These are phyloP conservation scores for Scenedesmus sp. DNA, from an alignment of 163 green algal genomes.

Conservation along the genomic window DNA sequence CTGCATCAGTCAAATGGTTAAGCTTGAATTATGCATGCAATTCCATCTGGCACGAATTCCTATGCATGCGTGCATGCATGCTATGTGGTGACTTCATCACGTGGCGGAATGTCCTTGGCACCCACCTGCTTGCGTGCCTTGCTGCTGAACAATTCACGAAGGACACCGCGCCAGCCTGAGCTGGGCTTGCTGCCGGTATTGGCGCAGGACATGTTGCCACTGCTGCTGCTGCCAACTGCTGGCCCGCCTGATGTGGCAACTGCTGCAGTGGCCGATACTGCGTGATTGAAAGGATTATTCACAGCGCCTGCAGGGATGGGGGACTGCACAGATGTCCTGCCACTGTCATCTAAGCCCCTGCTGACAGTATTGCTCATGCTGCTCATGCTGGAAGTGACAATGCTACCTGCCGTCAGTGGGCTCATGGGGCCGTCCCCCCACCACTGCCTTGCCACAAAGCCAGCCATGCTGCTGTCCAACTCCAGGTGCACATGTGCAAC, in stretches of 20 bases:
- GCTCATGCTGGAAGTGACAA: not conserved
- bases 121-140: not conserved
- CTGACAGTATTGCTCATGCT: not conserved
- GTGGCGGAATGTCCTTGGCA: no score
- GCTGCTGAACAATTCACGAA: not conserved
- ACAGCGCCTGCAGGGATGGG: not conserved
- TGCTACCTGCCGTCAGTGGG: no score
- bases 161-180: not conserved
- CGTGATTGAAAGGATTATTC: not conserved
- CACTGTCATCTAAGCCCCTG: not conserved
- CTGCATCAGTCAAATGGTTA: not conserved
- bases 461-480: not conserved
- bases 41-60: not conserved
- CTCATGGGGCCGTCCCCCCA: no score
- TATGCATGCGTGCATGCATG: not conserved
- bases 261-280: not conserved
- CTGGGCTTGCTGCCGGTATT: no score
- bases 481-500: not conserved
- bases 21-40: not conserved
- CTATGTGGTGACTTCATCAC: not conserved
- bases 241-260: not conserved
- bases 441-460: no score
- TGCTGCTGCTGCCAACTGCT: not conserved
- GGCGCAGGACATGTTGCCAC: not conserved
- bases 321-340: not conserved